Percentiles rank a stretch among this genome's conserved stretches.
These are phyloP conservation scores for Phellopilus nigrolimitatus DNA, from an alignment of 1,284 basidiomycete species.

Conservation along the genomic window DNA sequence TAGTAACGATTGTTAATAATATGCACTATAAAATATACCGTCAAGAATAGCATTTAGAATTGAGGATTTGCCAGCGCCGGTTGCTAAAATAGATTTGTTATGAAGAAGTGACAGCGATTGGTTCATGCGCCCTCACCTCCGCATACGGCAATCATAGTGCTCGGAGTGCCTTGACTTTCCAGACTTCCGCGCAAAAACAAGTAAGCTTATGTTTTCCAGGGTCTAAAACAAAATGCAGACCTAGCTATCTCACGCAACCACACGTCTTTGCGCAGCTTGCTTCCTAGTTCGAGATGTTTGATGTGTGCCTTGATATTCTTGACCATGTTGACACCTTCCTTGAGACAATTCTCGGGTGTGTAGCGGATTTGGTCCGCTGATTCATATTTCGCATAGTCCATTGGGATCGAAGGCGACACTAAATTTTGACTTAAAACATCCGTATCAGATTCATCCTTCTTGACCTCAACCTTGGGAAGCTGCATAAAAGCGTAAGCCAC, in stretches of 20 bases:
- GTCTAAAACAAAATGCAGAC: conserved; percentile 30
- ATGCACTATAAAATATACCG: conserved; percentile 32
- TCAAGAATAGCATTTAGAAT: conserved; percentile 56
- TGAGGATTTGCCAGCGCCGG: conserved; percentile 58
- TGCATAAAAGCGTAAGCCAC: background rate
- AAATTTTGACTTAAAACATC: background rate
- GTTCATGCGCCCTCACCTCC: too few species aligned
- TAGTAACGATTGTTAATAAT: background rate
- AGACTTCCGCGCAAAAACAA: conserved; percentile 33
- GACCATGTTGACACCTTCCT: conserved; percentile 50
- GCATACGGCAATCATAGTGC: conserved; percentile 56
- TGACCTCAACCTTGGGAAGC: background rate
- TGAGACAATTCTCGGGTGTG: conserved; percentile 44
- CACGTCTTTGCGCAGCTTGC: conserved; percentile 51
- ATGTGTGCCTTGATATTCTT: conserved; percentile 41
- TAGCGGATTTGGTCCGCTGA: conserved; percentile 41
- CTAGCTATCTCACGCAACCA: conserved; percentile 52
- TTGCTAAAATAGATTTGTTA: conserved; percentile 54
- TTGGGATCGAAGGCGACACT: conserved; percentile 3
- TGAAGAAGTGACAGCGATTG: too few species aligned
- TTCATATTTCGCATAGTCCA: conserved; percentile 25
- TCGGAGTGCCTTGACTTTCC: conserved; percentile 43
- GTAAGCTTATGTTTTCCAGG: background rate
- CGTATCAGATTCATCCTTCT: background rate
- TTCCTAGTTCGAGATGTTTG: conserved; percentile 45